Evolutionary conservation across 257 asterid genomes (phyloP), one percentile per base, ranked within the genome.

Genomic region (Solanum sejunctum): DNA sequence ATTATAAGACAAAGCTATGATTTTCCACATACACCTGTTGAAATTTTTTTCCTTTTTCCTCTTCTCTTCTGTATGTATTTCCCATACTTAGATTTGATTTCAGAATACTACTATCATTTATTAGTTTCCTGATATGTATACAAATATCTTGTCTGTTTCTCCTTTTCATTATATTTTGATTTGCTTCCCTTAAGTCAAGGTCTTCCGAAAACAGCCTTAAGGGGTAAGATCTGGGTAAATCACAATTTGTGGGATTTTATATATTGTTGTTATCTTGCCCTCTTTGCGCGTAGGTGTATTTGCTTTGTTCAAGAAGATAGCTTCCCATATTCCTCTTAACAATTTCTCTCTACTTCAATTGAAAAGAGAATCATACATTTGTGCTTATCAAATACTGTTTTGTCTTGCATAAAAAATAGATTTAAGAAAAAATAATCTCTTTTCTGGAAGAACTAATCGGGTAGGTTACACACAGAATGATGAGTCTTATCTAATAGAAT

Each of bases 1-100:
- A 86, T 23, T 95, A 95, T 60, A 89, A 52, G 87, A 92, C 97
- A 84, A 92, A 95, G 80, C 56, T 94, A 15, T 94, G 90, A 77
- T 77, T 49, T 32, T 70, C 78, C 12, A 43, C 56, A 12, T 64
- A 28, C 72, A 64, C 72, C 23, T 36, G 12, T 10, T 32, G 12
- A 26, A 26, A 28, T 28, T 10, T 10, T 8, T 26, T 72, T n/a
- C 3, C 32, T 15, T 2, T 23, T 23, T 49, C 47, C 9, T 10
- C 16, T 12, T 70, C 12, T 36, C 13, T 73, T 47, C 32, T 32
- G 60, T 73, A 71, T 41, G 79, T 70, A 47, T 39, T 73, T 81
- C 72, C 43, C 26, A 67, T 23, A 12, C 21, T 16, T 17, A 51
- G 64, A 17, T 47, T 61, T 45, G 85, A 45, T 60, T 82, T 28